These are phyloP conservation scores for Primulina tabacum DNA, from an alignment of 257 asterid genomes.

Conservation along the genomic window DNA sequence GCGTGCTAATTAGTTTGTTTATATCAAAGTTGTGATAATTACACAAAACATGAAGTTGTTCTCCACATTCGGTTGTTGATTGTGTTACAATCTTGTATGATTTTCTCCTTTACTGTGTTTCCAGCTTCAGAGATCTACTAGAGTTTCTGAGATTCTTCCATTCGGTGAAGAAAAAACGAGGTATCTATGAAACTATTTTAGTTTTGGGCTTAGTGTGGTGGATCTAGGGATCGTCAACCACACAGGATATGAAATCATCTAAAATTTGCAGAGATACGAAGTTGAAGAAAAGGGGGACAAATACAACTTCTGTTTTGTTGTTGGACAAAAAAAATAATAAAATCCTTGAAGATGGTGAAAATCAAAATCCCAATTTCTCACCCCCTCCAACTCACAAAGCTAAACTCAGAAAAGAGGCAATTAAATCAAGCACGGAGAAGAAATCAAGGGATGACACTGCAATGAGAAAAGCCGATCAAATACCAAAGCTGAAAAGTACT, in stretches of 20 bases:
- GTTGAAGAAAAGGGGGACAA: slow-evolving; percentile 65
- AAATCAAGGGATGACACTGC: slow-evolving; percentile 31
- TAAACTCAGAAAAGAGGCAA: slow-evolving; percentile 42
- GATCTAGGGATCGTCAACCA: not conserved
- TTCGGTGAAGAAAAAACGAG: slow-evolving; percentile 59
- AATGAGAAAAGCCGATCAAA: slow-evolving; percentile 34
- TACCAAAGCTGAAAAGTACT: slow-evolving; percentile 73
- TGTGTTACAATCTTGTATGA: slow-evolving; percentile 5
- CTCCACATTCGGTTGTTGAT: not conserved
- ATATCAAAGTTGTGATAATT: not conserved
- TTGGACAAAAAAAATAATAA: slow-evolving; percentile 37
- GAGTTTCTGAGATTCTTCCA: slow-evolving; percentile 58
- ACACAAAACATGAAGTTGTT: not conserved
- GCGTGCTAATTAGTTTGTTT: not conserved
- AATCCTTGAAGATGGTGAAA: slow-evolving; percentile 57
- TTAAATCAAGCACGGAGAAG: slow-evolving; percentile 65
- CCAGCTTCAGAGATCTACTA: slow-evolving; percentile 59
- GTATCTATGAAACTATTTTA: slow-evolving; percentile 29
- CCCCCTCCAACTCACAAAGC: slow-evolving; percentile 52
- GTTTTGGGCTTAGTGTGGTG: not conserved
- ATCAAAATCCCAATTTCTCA: slow-evolving; percentile 61
- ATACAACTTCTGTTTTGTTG: slow-evolving; percentile 39
- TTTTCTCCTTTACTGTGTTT: slow-evolving; percentile 7
- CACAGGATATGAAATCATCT: not conserved
- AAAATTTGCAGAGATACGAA: slow-evolving; percentile 61